These are phyloP conservation scores for Neodidymelliopsis sp. DNA, from an alignment of 2,329 filamentous ascomycete species.

Conservation along the genomic window DNA sequence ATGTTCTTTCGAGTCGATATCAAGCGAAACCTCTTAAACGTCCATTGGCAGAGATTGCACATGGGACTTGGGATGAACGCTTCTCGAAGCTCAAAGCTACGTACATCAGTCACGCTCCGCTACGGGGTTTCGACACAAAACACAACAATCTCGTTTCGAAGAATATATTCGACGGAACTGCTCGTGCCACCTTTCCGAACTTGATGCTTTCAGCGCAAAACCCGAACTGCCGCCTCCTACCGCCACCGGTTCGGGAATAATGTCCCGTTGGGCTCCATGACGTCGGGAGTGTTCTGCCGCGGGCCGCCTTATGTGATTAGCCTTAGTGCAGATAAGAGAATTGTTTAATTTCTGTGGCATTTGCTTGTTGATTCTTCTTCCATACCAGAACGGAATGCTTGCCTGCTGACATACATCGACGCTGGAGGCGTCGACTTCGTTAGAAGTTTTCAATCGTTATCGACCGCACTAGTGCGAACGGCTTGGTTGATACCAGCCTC, in stretches of 20 bases:
- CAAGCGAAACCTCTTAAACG: too few relatives aligned
- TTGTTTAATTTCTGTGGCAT: constrained; percentile 12
- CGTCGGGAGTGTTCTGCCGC: constrained; percentile 8
- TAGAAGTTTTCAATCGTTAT: constrained; percentile 16
- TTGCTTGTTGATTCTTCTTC: constrained; percentile 4
- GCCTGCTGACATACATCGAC: constrained; percentile 28
- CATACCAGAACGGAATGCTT: constrained; percentile 24
- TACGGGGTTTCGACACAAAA: neutral
- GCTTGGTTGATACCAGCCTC: constrained; percentile 5
- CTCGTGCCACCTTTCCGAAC: constrained; percentile 3
- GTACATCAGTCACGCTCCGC: too few relatives aligned
- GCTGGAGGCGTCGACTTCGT: constrained; percentile 28
- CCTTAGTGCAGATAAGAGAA: constrained; percentile 22
- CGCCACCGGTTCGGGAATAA: constrained; percentile 1
- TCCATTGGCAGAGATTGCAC: too few relatives aligned
- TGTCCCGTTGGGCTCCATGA: constrained; percentile 6
- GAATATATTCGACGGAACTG: neutral
- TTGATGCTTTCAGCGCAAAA: neutral
- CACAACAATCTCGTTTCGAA: neutral
- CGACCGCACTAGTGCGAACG: constrained; percentile 16
- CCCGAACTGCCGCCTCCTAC: neutral
- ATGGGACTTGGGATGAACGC: too few relatives aligned
- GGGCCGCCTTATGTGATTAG: constrained; percentile 9
- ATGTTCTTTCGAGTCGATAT: too few relatives aligned
- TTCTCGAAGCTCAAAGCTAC: too few relatives aligned